A percentile compares a stretch with the other conserved stretches of the same genome.
phyloP scores from a whole-genome alignment of 768 basidiomycete genomes.

The Sutorius australiensis region DNA sequence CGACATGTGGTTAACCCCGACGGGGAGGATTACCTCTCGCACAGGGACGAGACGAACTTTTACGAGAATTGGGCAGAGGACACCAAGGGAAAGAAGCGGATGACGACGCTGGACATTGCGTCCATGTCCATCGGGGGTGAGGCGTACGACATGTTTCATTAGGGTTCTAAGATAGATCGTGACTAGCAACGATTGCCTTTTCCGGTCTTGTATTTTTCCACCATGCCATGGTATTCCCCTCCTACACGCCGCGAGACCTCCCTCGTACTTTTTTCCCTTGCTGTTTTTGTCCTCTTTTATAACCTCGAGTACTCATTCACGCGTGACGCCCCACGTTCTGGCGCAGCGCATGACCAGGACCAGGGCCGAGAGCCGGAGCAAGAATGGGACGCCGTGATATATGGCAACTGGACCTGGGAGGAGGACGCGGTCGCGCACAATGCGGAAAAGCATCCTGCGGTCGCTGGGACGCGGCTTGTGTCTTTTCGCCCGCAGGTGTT shows the following conservation, averaged over 20 bases:
- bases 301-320: slow-evolving; percentile 66
- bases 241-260: slow-evolving; percentile 73
- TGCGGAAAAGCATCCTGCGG: slow-evolving; percentile 45
- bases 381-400: slow-evolving; percentile 57
- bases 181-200: background rate
- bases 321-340: slow-evolving; percentile 30
- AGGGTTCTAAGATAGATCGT: background rate
- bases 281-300: slow-evolving; percentile 66
- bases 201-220: background rate
- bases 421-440: slow-evolving; percentile 56
- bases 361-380: slow-evolving; percentile 16
- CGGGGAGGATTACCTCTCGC: slow-evolving; percentile 30
- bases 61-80: slow-evolving; percentile 88
- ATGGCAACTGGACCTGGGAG: slow-evolving; percentile 69
- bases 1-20: slow-evolving; percentile 42
- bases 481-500: slow-evolving; percentile 17
- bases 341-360: no score
- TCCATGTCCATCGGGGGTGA: slow-evolving; percentile 19
- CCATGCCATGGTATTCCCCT: slow-evolving; percentile 56
- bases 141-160: slow-evolving; percentile 4
- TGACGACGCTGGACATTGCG: slow-evolving; percentile 32
- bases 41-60: slow-evolving; percentile 70
- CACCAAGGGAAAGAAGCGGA: slow-evolving; percentile 55
- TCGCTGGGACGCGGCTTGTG: slow-evolving; percentile 19
- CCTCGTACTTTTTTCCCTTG: slow-evolving; percentile 61